phyloP scores from a whole-genome alignment of 345 rosid genomes.

The Citrus sp. region DNA sequence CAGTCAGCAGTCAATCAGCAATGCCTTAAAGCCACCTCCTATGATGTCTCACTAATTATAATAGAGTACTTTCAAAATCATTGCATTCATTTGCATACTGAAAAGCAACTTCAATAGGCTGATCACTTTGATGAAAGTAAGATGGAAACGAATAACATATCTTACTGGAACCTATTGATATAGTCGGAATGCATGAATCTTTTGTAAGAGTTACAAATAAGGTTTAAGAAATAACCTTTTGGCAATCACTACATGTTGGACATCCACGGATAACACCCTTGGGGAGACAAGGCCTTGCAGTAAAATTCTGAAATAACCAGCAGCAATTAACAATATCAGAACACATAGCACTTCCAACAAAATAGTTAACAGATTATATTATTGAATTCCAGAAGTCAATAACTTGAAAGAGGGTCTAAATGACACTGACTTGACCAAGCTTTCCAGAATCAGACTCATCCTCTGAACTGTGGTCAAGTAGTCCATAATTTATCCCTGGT shows the following conservation, averaged over 20 bases:
- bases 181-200: background rate
- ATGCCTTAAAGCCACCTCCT: background rate
- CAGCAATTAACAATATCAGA: constrained; percentile 3
- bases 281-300: constrained; percentile 48
- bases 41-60: constrained; percentile 3
- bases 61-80: background rate
- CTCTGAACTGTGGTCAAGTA: constrained; percentile 35
- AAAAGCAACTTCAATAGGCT: background rate
- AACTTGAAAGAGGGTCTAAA: constrained; percentile 7
- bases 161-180: background rate
- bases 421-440: constrained; percentile 49
- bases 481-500: constrained; percentile 62
- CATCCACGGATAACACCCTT: constrained; percentile 85
- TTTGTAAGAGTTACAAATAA: background rate
- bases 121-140: background rate
- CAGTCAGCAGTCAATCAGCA: constrained; percentile 6
- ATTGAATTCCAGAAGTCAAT: constrained; percentile 6
- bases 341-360: background rate
- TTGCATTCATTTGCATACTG: background rate
- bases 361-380: background rate
- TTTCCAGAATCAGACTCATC: constrained; percentile 48
- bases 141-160: background rate
- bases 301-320: constrained; percentile 46
- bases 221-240: constrained; percentile 59
- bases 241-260: constrained; percentile 73